Evolutionary conservation across 345 rosid genomes (phyloP), one percentile per base, ranked within the genome.

Genomic region (Gossypium raimondii): DNA sequence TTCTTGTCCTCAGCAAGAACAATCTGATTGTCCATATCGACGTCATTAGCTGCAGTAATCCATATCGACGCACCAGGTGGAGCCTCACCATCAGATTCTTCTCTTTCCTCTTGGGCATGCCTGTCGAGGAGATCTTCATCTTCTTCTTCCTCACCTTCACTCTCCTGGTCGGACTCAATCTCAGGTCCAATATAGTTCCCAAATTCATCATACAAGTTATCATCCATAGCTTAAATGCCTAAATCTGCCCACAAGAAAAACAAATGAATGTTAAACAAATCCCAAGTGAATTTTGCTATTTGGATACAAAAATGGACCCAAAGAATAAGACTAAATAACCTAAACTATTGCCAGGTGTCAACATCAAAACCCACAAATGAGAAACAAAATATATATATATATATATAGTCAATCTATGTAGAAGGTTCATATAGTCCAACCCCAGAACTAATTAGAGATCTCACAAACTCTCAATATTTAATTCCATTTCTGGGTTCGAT

Each of bases 121-220:
- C 82, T 83, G 57, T 87, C 89, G 0, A 83, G 84, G 78, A 89
- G 88, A 16, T 90, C 94, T 13, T 95, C 91, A 38, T 84, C 88
- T 72, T 88, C 76, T 34, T 72, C 97, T 48, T 84, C 90, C 68
- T 91, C 97, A 2, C 77, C 85, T 14, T 88, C 97, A 67, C 91
- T 90, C 65, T 91, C 99, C 57, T 59, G 82, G 83, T 93, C 99
- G 0, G 98, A 95, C 86, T 95, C 98, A 17, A 95, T 89, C 78
- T 91, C 98, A 1, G 99, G 99, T 44, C 99, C 98, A 70, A 95
- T 91, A 59, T 95, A 95, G 90, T 95, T 95, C 29, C 99, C 99
- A 67, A 95, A 95, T 88, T 95, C 98, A 78, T 95, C 98, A 60
- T 95, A 95, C 72, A 95, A 83, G 84, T 91, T 95, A 81, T 93